Conservation (phyloP, 2,329 filamentous ascomycete species). For the Acrodontium crateriforme region DNA sequence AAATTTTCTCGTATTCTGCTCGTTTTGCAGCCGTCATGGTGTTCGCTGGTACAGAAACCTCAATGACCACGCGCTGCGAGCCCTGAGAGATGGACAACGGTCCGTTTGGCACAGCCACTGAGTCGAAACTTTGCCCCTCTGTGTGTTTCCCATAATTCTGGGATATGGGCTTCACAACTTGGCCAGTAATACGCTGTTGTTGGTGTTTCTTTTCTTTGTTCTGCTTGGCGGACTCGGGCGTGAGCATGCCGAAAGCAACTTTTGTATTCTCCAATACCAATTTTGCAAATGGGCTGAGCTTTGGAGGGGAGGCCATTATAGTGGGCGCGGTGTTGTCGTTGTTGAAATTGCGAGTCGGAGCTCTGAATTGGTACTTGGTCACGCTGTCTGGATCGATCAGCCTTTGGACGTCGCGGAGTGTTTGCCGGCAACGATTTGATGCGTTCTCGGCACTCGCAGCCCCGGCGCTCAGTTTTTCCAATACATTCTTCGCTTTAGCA, state of each 20-base stretch:
- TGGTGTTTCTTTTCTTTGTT: neutral
- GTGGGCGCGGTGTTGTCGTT: slow-evolving; percentile 4
- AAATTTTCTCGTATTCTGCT: slow-evolving; percentile 18
- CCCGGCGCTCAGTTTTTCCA: slow-evolving; percentile 60
- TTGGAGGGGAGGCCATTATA: slow-evolving; percentile 5
- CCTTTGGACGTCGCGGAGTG: slow-evolving; percentile 59
- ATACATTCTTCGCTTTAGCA: slow-evolving; percentile 24
- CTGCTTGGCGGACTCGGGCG: slow-evolving; percentile 13
- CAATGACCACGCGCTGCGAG: slow-evolving; percentile 10
- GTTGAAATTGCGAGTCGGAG: slow-evolving; percentile 3
- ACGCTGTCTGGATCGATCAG: slow-evolving; percentile 59
- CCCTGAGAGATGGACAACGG: neutral
- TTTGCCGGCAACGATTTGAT: slow-evolving; percentile 55
- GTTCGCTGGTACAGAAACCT: too few species aligned
- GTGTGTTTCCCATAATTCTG: neutral
- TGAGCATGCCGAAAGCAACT: slow-evolving; percentile 23
- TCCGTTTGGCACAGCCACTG: neutral
- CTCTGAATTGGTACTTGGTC: slow-evolving; percentile 45
- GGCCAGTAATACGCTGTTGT: neutral
- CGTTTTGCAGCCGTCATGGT: slow-evolving; percentile 19
- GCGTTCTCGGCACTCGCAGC: slow-evolving; percentile 43
- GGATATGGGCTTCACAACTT: slow-evolving; percentile 1
- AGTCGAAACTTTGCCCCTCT: neutral
- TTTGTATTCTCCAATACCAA: slow-evolving; percentile 36
- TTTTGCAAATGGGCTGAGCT: slow-evolving; percentile 39